Percentiles rank a stretch among this genome's conserved stretches.
phyloP scores from a whole-genome alignment of 164 flowering plant genomes.

The Macadamia tetraphylla region DNA sequence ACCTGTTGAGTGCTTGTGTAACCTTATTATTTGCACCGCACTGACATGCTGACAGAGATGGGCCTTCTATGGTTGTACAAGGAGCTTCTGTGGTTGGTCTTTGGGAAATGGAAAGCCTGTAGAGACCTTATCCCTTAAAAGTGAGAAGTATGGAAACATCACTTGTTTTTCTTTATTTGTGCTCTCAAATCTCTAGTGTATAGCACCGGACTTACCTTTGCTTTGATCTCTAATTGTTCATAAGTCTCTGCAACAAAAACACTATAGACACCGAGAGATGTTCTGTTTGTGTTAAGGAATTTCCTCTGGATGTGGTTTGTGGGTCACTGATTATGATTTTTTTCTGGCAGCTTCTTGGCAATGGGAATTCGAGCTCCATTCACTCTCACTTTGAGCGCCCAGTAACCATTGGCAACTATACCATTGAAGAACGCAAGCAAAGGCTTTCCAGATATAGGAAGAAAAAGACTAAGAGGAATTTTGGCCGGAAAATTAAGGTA shows the following conservation, averaged over 20 bases:
- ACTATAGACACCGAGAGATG: slow-evolving; percentile 35
- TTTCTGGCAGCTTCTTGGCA: slow-evolving; percentile 82
- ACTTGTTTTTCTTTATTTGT: neutral
- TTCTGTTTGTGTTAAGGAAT: slow-evolving; percentile 43
- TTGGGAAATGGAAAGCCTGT: neutral
- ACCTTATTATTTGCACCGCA: no score
- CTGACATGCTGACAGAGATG: neutral
- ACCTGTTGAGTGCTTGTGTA: no score
- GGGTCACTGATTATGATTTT: slow-evolving; percentile 50
- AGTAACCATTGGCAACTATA: slow-evolving; percentile 29
- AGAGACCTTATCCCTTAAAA: neutral
- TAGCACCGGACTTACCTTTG: slow-evolving; percentile 1
- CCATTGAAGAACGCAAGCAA: slow-evolving; percentile 67
- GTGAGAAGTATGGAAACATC: neutral
- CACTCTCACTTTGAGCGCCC: slow-evolving; percentile 42
- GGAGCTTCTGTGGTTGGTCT: neutral
- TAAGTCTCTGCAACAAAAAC: slow-evolving; percentile 12
- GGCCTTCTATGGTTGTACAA: neutral
- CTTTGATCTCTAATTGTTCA: slow-evolving; percentile 15
- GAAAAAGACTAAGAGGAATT: slow-evolving; percentile 87
- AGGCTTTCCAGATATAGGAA: slow-evolving; percentile 91
- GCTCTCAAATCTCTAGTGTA: slow-evolving; percentile 1
- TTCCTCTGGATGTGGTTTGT: slow-evolving; percentile 40
- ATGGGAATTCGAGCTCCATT: slow-evolving; percentile 32
- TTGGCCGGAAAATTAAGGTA: slow-evolving; percentile 95